Conservation (phyloP, 208 protist species). For the Trypanosomatidae sp. region DNA sequence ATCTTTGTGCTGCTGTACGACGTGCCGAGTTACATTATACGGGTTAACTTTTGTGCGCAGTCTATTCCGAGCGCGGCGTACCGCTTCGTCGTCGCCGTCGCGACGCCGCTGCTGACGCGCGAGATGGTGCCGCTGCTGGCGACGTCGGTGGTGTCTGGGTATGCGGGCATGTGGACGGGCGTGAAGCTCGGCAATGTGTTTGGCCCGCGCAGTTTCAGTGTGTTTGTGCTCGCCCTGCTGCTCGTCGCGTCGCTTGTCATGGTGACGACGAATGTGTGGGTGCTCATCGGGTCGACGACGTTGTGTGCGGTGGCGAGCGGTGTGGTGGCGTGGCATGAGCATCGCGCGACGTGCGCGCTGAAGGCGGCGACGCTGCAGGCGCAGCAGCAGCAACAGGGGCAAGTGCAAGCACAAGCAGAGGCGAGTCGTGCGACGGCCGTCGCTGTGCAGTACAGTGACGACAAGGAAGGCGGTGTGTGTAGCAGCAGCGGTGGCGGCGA, state of each 20-base stretch:
- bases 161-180: conserved; percentile 13
- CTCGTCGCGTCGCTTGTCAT: conserved; percentile 20
- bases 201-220: conserved; percentile 15
- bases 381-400: too few species aligned
- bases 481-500: too few species aligned
- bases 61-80: conserved; percentile 14
- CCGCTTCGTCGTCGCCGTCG: conserved; percentile 17
- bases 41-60: conserved; percentile 18
- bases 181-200: conserved; percentile 19
- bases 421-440: too few species aligned
- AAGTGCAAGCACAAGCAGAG: too few species aligned
- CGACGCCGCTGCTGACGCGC: conserved; percentile 5
- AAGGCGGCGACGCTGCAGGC: too few species aligned
- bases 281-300: conserved; percentile 7
- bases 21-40: conserved; percentile 28
- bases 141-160: conserved; percentile 11
- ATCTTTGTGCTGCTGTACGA: conserved; percentile 30
- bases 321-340: conserved; percentile 10
- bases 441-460: too few species aligned
- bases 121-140: conserved; percentile 16
- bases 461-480: too few species aligned
- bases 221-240: conserved; percentile 20
- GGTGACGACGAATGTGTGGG: conserved; percentile 9
- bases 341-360: too few species aligned
- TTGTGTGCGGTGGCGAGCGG: conserved; percentile 5